A percentile compares a stretch with the other conserved stretches of the same genome.
Evolutionary conservation across 768 basidiomycete genomes (phyloP).

Genomic region (Agaricus subrufescens): DNA sequence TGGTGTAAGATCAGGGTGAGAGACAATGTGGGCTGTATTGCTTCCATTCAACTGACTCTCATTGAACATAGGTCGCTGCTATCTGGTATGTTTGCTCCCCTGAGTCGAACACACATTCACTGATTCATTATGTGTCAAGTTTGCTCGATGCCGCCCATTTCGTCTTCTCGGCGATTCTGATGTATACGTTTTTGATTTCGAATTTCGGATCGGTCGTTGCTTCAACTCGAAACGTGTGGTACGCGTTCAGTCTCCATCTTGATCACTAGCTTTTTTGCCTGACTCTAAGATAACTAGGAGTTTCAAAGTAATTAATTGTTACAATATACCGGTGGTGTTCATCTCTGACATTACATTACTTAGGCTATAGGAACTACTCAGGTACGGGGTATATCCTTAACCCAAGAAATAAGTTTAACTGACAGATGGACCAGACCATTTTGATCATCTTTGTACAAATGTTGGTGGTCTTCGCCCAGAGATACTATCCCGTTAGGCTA

Average conservation of each 20-base stretch:
- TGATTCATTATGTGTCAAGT: background rate
- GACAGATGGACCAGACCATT: background rate
- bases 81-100: background rate
- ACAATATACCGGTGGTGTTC: too few relatives aligned
- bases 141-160: background rate
- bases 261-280: too few relatives aligned
- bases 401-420: background rate
- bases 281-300: background rate
- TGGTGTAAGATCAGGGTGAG: slow-evolving; percentile 1
- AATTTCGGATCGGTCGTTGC: background rate
- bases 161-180: slow-evolving; percentile 1
- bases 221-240: slow-evolving; percentile 3
- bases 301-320: background rate
- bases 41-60: background rate
- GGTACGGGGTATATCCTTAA: background rate
- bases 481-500: background rate
- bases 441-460: slow-evolving; percentile 4
- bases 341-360: background rate
- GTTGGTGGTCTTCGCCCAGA: background rate
- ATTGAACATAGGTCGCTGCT: background rate
- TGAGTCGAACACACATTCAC: background rate
- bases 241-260: background rate
- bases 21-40: background rate
- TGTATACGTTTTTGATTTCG: slow-evolving; percentile 5
- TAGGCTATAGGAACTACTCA: slow-evolving; percentile 6